phyloP scores from a whole-genome alignment of 805 yeast genomes.

The Schizosaccharomyces osmophilus region DNA sequence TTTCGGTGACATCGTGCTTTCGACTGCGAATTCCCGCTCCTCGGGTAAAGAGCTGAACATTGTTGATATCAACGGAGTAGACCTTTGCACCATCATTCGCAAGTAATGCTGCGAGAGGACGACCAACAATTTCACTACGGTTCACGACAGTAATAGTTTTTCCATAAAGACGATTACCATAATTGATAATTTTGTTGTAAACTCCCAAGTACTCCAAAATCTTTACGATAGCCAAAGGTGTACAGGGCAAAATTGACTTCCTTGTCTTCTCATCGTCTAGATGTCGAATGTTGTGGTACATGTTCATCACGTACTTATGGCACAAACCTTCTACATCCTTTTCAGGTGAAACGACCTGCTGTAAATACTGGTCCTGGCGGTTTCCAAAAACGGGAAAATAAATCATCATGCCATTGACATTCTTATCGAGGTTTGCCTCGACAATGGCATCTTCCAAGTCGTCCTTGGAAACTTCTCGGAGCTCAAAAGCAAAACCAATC shows the following conservation, averaged over 20 bases:
- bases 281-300: constrained; percentile 78
- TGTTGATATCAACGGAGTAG: constrained; percentile 69
- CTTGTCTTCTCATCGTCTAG: constrained; percentile 35
- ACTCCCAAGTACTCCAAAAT: constrained; percentile 73
- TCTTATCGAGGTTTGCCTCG: constrained; percentile 52
- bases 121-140: constrained; percentile 88
- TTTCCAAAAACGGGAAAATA: constrained; percentile 94
- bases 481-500: constrained; percentile 64
- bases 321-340: constrained; percentile 94
- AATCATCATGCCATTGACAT: constrained; percentile 79
- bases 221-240: constrained; percentile 86
- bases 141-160: constrained; percentile 77
- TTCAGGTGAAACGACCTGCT: constrained; percentile 71
- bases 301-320: constrained; percentile 71
- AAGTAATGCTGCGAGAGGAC: constrained; percentile 82
- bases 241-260: constrained; percentile 84
- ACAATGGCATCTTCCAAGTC: constrained; percentile 63
- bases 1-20: constrained; percentile 58
- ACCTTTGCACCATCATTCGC: constrained; percentile 97
- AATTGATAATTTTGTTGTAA: constrained; percentile 55
- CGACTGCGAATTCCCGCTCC: constrained; percentile 69
- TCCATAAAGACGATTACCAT: constrained; percentile 84
- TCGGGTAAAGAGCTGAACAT: constrained; percentile 75
- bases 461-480: constrained; percentile 52
- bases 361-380: constrained; percentile 82